phyloP scores from a whole-genome alignment of 768 basidiomycete genomes.

The Mycena venus region DNA sequence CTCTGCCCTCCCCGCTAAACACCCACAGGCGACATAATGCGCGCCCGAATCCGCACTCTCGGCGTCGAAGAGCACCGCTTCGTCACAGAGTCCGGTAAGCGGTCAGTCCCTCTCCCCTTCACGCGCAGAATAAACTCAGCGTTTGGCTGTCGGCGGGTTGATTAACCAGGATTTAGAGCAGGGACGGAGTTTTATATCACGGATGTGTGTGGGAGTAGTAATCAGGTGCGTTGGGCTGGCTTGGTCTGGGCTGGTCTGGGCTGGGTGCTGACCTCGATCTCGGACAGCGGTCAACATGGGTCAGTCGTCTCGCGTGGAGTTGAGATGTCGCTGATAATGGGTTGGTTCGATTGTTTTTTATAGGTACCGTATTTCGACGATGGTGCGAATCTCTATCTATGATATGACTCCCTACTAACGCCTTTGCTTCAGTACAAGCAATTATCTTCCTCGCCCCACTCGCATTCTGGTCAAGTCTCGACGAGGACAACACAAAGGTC shows the following conservation, averaged over 20 bases:
- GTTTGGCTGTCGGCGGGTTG: too few relatives aligned
- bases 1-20: too few relatives aligned
- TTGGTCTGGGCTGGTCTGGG: background rate
- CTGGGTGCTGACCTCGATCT: background rate
- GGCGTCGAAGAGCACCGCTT: constrained; percentile 71
- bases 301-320: too few relatives aligned
- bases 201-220: constrained; percentile 67
- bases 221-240: constrained; percentile 36
- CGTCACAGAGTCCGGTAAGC: constrained; percentile 56
- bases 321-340: background rate
- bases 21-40: constrained; percentile 69
- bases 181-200: constrained; percentile 68
- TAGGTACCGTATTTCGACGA: constrained; percentile 75
- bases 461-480: constrained; percentile 67
- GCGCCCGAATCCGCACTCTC: constrained; percentile 66
- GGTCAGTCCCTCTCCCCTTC: background rate
- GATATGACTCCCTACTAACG: too few relatives aligned
- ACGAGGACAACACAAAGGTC: constrained; percentile 62
- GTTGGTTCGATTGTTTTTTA: background rate
- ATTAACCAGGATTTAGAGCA: constrained; percentile 35
- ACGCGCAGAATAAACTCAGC: background rate
- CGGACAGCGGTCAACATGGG: constrained; percentile 32
- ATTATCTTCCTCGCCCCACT: constrained; percentile 75
- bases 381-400: constrained; percentile 32
- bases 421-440: constrained; percentile 56